Base-by-base conservation (phyloP, 106 monocot genomes). In the Dioscorea alata region DNA sequence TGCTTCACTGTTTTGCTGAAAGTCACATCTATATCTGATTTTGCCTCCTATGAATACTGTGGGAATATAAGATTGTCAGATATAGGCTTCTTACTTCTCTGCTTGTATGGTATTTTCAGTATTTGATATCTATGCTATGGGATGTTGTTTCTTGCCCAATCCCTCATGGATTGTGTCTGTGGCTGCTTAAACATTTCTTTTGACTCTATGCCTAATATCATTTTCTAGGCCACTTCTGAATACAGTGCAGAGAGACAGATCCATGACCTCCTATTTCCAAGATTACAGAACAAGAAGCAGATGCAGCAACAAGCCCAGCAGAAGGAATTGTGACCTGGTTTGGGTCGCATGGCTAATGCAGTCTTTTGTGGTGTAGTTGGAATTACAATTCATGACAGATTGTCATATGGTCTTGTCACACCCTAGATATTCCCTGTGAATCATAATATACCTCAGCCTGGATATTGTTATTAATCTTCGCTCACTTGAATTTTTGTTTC, bases 181-280 rank as follows among this genome's bases (percentile, higher is more conserved):
- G 12, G 14, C 51, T 51, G 51, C 51, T 13, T 51, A 17, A 13
- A 13, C 17, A 51, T 54, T 54, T 18, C 54, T 13, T 19, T 16
- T 54, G 13, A 16, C 19, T 54, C 54, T 18, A 54, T 42, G 1
- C 42, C 54, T 54, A 16, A 54, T 18, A 54, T 13, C 2, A 54
- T 16, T 48, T 28, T 18, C 42, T 20, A 89, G 89, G 89, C 85
- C 21, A 85, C 85, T 31, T 89, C 89, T 23, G 89, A 89, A 69
- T 72, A 79, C 62, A 70, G 70, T 71, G 89, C 89, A 33, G 89
- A 89, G 66, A 78, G 57, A 59, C 75, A 82, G 64, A 51, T 80
- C 16, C 74, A 82, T 61, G 85, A 82, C 20, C 65, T 85, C 21
- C 69, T 89, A 34, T 89, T 85, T 77, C 85, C 85, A 18, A 79